Base-by-base conservation (phyloP, 1,284 basidiomycete species). In the Testicularia cyperi region DNA sequence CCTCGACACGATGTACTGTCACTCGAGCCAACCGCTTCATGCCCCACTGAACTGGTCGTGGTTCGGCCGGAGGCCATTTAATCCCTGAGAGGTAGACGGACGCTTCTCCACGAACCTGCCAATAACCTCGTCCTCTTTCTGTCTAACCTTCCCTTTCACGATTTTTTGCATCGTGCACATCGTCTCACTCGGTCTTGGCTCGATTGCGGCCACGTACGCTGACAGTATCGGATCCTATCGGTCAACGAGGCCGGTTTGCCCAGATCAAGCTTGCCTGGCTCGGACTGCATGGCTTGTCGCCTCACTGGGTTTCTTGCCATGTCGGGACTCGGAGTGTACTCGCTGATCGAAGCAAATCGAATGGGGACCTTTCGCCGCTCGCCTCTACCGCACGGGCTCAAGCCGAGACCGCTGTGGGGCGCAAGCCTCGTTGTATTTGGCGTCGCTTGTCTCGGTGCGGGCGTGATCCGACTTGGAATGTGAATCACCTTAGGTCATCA, bases 301-400 rank as follows among this genome's bases (percentile, higher is more conserved):
- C 29, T 73, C 10, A 75, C 71, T 2, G 72, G 72, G n/a, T 65
- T 69, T 29, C 57, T 60, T 7, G 65, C 72, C 14, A 55, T 73
- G 35, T 35, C 60, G 1, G 62, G 53, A 16, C 51, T 72, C 3
- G 69, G 70, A 14, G 54, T 44, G 20, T 71, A 63, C 19, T 60
- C 67, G 15, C 51, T 73, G n/a, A 39, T 46, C 31, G 72, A 75
- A 38, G 72, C 72, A 4, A 55, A 60, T 26, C 57, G 61, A 20
- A 36, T 71, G 24, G 64, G 71, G 16, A 44, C 39, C 6, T 70
- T 70, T 18, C 44, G 41, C 7, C 53, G 60, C 9, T 44, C 48
- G 9, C 48, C 58, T 1, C 26, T 55, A 25, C 47, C 47, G 2
- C 35, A 41, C 2, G 60, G 54, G 2, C 42, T 42, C 15, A 49